phyloP scores from a whole-genome alignment of 2,329 filamentous ascomycete species.

The Alternaria sp. region DNA sequence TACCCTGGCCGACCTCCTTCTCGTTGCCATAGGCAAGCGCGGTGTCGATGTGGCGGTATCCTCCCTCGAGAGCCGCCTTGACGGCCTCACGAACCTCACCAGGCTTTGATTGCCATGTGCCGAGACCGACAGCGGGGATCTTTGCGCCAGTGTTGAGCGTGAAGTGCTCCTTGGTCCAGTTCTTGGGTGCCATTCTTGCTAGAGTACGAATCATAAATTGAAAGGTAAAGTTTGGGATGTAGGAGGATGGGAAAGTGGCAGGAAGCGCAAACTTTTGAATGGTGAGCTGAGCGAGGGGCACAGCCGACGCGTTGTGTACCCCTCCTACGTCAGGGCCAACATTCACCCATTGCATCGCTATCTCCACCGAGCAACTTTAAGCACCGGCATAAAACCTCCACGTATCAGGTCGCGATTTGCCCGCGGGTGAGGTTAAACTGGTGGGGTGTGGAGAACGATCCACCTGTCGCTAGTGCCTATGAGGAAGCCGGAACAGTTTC shows the following conservation, averaged over 20 bases:
- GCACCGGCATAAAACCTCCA: slow-evolving; percentile 14
- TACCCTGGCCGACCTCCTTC: slow-evolving; percentile 72
- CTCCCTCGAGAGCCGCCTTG: slow-evolving; percentile 68
- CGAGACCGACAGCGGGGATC: slow-evolving; percentile 78
- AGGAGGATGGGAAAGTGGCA: slow-evolving; percentile 4
- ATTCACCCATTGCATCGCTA: slow-evolving; percentile 2
- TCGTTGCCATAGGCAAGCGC: slow-evolving; percentile 82
- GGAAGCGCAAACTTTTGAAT: slow-evolving; percentile 10
- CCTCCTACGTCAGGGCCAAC: slow-evolving; percentile 15
- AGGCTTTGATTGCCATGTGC: slow-evolving; percentile 78
- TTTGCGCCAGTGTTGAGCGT: slow-evolving; percentile 66
- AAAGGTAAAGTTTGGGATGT: slow-evolving; percentile 7
- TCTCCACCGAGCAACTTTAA: slow-evolving; percentile 4
- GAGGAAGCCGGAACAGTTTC: slow-evolving; percentile 15
- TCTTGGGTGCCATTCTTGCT: slow-evolving; percentile 40
- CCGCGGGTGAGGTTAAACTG: slow-evolving; percentile 10
- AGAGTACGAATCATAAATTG: slow-evolving; percentile 33
- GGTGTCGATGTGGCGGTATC: slow-evolving; percentile 79
- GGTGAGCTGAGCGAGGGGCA: slow-evolving; percentile 4
- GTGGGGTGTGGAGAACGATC: slow-evolving; percentile 1
- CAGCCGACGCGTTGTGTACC: slow-evolving; percentile 9
- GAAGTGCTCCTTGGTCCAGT: slow-evolving; percentile 47
- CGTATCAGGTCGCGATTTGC: slow-evolving; percentile 11
- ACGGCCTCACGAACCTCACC: slow-evolving; percentile 74
- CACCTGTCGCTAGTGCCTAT: slow-evolving; percentile 8